These are phyloP conservation scores for Gaeumannomyces sp. DNA, from an alignment of 2,329 filamentous ascomycete genomes.

Conservation along the genomic window DNA sequence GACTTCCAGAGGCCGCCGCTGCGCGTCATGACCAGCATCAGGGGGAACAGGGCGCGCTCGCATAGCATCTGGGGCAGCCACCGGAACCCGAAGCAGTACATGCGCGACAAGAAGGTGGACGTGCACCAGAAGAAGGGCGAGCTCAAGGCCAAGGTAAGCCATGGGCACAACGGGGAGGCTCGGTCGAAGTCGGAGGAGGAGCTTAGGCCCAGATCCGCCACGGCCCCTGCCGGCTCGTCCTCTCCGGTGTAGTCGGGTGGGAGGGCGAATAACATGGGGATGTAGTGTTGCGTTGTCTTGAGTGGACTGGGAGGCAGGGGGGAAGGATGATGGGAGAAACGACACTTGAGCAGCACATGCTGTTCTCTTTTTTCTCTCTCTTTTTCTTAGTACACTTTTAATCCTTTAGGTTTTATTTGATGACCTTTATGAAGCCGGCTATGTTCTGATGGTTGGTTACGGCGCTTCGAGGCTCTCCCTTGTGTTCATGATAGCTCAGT, in stretches of 20 bases:
- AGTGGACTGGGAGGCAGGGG: neutral
- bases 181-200: constrained; percentile 3
- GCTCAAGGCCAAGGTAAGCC: constrained; percentile 1
- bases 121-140: constrained; percentile 14
- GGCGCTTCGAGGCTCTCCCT: too few species aligned
- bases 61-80: constrained; percentile 15
- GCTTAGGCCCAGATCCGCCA: neutral
- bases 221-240: neutral
- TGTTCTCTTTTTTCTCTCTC: neutral
- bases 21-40: constrained; percentile 19
- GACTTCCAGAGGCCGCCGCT: constrained; percentile 15
- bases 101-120: constrained; percentile 22
- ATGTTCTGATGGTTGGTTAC: neutral
- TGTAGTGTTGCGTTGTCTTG: neutral
- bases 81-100: constrained; percentile 20
- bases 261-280: neutral
- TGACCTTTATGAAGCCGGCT: neutral
- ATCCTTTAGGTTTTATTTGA: neutral
- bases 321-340: neutral
- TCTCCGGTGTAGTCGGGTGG: neutral
- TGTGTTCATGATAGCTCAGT: too few species aligned
- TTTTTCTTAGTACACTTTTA: neutral
- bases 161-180: neutral
- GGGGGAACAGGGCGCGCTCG: constrained; percentile 20
- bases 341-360: neutral